Evolutionary conservation across 805 yeast species (phyloP), one percentile per base, ranked within the genome.

Genomic region (Candida rishiriensis): DNA sequence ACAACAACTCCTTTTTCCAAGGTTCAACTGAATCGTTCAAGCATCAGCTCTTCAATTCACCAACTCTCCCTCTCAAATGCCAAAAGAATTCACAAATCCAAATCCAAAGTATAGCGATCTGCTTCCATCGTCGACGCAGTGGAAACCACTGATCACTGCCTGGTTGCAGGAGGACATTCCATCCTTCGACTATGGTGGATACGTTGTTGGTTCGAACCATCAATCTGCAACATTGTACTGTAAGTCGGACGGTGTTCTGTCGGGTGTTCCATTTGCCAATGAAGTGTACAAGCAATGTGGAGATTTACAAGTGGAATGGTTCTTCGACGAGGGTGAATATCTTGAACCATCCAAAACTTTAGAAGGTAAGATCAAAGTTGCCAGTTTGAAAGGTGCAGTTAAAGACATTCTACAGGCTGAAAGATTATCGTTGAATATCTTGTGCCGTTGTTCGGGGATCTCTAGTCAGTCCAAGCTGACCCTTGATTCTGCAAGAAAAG

Each of bases 101-200:
- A 48, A 51, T 29, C 64, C 71, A 13, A 43, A 57, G 32, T 69
- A 53, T 44, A 72, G 69, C 12, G 77, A 84, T 54, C 65, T 87
- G 35, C 71, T 91, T 26, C 96, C 97, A 0, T 66, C 72, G 5
- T 79, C 77, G 43, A 95, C 96, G 3, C 70, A 69, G 40, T 91
- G 98, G 98, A 88, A 81, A 59, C 77, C 76, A 40, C 83, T 82
- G 48, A 79, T 91, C 49, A 79, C 88, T 10, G 72, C 69, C 36
- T 90, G 88, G 83, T 69, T 90, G 12, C 70, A 77, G 5, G 98
- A 90, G 58, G 98, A 90, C 56, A 91, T 86, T 13, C 97, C 98
- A 1, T 80, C 95, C 0, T 91, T 91, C 56, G 98, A 90, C 63
- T 85, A 83, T 56, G 98, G 98, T 30, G 98, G 97, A 2, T 88